Base-by-base conservation (phyloP, 2,329 filamentous ascomycete species). In the Dactylellina haptotyla region DNA sequence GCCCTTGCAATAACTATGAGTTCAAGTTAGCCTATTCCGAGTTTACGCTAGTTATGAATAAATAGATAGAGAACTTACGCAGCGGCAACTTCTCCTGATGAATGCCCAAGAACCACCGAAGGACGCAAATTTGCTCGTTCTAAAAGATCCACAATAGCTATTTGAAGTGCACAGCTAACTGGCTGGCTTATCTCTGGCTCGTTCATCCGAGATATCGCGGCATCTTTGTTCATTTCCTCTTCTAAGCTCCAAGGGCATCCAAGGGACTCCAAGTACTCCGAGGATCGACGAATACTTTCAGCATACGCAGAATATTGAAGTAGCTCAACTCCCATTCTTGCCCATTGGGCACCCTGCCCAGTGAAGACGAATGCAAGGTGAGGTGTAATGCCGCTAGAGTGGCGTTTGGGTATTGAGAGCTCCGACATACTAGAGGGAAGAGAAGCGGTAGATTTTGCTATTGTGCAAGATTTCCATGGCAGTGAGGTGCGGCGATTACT, bases 91-190 rank as follows among this genome's bases (percentile, higher is more conserved):
- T 84, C 83, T 0, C 83, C 83, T 0, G 78, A 80, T 0, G 81
- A 83, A 67, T 85, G 83, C 0, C 83, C 83, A 1, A 83, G 78
- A 0, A 82, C 80, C 0, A 78, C 79, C 1, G 76, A 30, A 0
- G 82, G 80, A 1, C 50, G 46, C 20, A 84, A 65, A 0, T 80
- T 78, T 43, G 78, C 77, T 0, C 75, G 65, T 0, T 48, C 39
- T 1, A 85, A 78, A 0, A 82, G 75, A n/a, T 84, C 80, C 0
- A 84, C 79, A 0, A 86, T 75, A 0, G 80, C 85, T 87, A 80
- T 75, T 12, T 87, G 86, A 0, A 88, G 39, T 0, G 85, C 85
- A 0, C 85, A 86, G 58, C 83, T 86, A 0, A 86, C 76, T 0
- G 86, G 84, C 74, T 87, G 85, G 0, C 83, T 81, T 18, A 85